Percentiles rank a stretch among this genome's conserved stretches.
phyloP scores from a whole-genome alignment of 2,329 filamentous ascomycete species.

The Colletotrichum godetiae region DNA sequence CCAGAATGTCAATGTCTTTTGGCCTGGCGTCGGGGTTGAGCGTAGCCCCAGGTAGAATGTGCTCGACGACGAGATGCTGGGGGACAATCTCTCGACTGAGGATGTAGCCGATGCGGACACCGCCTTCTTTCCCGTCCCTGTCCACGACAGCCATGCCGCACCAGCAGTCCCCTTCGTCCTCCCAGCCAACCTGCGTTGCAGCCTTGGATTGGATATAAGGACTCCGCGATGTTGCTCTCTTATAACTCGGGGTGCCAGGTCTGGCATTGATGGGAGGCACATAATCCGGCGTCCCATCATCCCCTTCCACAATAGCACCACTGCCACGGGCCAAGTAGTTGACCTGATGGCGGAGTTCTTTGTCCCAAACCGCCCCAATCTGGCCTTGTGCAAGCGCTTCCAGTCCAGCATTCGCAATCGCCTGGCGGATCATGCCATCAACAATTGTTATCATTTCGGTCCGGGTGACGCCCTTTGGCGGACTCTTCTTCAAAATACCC shows the following conservation, averaged over 20 bases:
- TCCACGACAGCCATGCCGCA: conserved; percentile 68
- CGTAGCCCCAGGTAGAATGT: conserved; percentile 72
- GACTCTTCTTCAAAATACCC: conserved; percentile 38
- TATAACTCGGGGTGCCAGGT: conserved; percentile 17
- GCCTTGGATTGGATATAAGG: not conserved
- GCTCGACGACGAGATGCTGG: conserved; percentile 77
- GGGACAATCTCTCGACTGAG: conserved; percentile 70
- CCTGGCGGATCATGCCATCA: conserved; percentile 54
- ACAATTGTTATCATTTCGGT: conserved; percentile 55
- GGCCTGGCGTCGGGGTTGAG: conserved; percentile 73
- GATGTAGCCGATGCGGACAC: conserved; percentile 74
- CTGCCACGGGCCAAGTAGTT: conserved; percentile 79
- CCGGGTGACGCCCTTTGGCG: conserved; percentile 48
- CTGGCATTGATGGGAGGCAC: conserved; percentile 44
- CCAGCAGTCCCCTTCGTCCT: conserved; percentile 88
- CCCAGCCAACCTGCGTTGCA: conserved; percentile 74
- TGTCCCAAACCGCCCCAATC: conserved; percentile 57
- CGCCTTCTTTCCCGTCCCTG: conserved; percentile 56
- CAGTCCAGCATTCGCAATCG: conserved; percentile 58
- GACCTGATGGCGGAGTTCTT: conserved; percentile 63
- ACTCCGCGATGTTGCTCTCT: not conserved
- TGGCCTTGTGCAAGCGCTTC: conserved; percentile 58
- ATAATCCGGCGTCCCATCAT: conserved; percentile 70
- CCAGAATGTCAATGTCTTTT: conserved; percentile 77
- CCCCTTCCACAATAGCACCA: conserved; percentile 73